Conservation (phyloP, 2,329 filamentous ascomycete species). For the Aspergillus sp. region DNA sequence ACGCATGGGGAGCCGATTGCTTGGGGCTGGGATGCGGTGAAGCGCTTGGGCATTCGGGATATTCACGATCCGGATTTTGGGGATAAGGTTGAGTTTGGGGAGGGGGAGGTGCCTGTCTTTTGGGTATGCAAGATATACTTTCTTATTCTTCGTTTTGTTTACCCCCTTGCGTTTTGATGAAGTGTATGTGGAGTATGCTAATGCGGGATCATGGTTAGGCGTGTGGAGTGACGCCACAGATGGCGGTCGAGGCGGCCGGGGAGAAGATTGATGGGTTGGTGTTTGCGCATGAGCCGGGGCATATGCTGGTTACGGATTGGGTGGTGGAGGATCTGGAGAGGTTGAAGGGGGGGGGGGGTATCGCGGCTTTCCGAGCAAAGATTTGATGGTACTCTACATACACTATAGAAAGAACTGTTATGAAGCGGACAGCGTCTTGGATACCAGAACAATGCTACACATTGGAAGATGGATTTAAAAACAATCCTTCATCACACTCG, state of each 20-base stretch:
- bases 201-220: conserved; percentile 61
- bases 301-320: conserved; percentile 63
- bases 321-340: conserved; percentile 43
- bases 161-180: background rate
- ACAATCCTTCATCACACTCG: conserved; percentile 57
- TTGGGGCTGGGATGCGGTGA: conserved; percentile 63
- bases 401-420: background rate
- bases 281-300: conserved; percentile 63
- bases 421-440: background rate
- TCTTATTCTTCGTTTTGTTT: background rate
- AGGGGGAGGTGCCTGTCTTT: conserved; percentile 41
- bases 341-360: conserved; percentile 8
- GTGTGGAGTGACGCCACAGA: conserved; percentile 67
- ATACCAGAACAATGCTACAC: background rate
- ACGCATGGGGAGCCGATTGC: conserved; percentile 67
- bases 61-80: conserved; percentile 60
- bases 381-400: background rate
- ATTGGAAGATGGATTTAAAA: conserved; percentile 16
- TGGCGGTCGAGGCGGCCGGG: conserved; percentile 59
- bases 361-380: background rate
- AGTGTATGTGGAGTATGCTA: background rate
- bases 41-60: conserved; percentile 56
- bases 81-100: conserved; percentile 44
- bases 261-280: conserved; percentile 54
- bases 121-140: conserved; percentile 25